Base-by-base conservation (phyloP, 1,139 yeast species). In the Meyerozyma elateridarum region DNA sequence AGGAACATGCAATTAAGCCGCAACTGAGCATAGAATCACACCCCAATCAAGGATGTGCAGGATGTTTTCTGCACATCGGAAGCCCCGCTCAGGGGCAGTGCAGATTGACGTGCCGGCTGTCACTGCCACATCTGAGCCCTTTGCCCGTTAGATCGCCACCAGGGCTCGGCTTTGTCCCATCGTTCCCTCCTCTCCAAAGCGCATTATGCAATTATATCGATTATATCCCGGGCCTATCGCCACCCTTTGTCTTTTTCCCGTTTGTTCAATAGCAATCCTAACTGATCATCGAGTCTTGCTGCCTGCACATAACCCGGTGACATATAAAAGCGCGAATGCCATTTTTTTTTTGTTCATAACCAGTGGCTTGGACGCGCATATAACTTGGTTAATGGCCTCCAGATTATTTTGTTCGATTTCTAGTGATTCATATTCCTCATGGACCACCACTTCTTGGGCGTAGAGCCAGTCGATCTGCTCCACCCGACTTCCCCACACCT, bases 51-150 rank as follows among this genome's bases (percentile, higher is more conserved):
- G n/a, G 11, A 11, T 6, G 7, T 22, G 25, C 25, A 22, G 25
- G 25, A 4, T 4, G 4, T 22, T 6, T 5, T 8, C n/a, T 22
- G 25, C 25, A 22, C 25, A 22, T 9, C 12, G 18, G 27, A 24
- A 16, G 27, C 27, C 27, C 27, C 12, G 27, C 15, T 22, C 27
- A 24, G 27, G 27, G 27, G 27, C 27, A 24, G 27, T 24, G 27
- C 27, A 24, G 27, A 24, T 24, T 24, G 20, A 19, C 20, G 20
- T 19, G 20, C n/a, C n/a, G n/a, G n/a, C n/a, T n/a, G n/a, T n/a
- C n/a, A n/a, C n/a, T n/a, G n/a, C n/a, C n/a, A n/a, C n/a, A n/a
- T n/a, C n/a, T n/a, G n/a, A n/a, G n/a, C n/a, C n/a, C n/a, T n/a
- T n/a, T n/a, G n/a, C n/a, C n/a, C n/a, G n/a, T n/a, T n/a, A n/a